phyloP scores from a whole-genome alignment of 345 rosid species.

The Gossypium rotundifolium region DNA sequence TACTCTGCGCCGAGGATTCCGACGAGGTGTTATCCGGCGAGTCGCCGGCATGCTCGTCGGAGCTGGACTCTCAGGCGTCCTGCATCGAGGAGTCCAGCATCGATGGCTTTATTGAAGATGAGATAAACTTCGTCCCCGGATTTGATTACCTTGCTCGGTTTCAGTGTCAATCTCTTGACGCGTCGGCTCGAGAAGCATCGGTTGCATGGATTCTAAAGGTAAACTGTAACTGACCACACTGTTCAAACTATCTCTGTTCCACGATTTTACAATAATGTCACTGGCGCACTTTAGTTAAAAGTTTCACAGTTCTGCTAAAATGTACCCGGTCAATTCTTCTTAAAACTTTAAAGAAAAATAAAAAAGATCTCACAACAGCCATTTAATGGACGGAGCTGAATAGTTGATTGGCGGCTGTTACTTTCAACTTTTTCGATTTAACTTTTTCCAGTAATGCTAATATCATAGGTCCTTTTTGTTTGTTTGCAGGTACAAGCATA shows the following conservation, averaged over 20 bases:
- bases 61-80: constrained; percentile 41
- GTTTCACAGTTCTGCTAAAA: background rate
- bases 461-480: constrained; percentile 7
- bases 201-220: constrained; percentile 99
- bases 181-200: constrained; percentile 75
- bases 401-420: background rate
- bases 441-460: background rate
- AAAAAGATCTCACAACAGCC: background rate
- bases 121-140: constrained; percentile 82
- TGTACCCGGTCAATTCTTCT: background rate
- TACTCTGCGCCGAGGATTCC: constrained; percentile 77
- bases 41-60: constrained; percentile 61
- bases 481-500: constrained; percentile 62
- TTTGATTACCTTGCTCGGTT: constrained; percentile 70
- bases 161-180: constrained; percentile 67
- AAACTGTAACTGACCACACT: background rate
- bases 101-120: constrained; percentile 61
- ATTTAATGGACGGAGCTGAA: constrained; percentile 3
- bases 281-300: background rate
- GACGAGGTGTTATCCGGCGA: constrained; percentile 51
- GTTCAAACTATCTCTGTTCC: background rate
- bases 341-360: background rate
- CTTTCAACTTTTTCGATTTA: background rate
- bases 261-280: constrained; percentile 23
- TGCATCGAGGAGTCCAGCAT: constrained; percentile 56